Base-by-base conservation (phyloP, 2,329 filamentous ascomycete genomes). In the Teratosphaeriaceae sp. region DNA sequence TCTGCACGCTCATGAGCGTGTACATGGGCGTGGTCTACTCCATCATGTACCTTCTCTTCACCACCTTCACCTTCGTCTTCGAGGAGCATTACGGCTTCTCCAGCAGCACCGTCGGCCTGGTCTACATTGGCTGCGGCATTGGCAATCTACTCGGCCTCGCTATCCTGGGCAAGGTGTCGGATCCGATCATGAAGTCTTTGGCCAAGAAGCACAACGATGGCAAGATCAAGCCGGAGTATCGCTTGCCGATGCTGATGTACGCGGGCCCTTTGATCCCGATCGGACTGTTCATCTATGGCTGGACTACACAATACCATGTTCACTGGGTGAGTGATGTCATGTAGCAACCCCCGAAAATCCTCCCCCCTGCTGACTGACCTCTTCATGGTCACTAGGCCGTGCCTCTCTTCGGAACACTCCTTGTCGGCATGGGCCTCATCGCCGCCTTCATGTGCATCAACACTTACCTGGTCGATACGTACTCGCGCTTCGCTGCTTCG, bases 381-480 rank as follows among this genome's bases (percentile, higher is more conserved):
- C 13, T 23, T 8, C 26, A 38, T 16, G 40, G 34, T 3, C 46
- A 46, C 13, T 50, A 40, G 43, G 47, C 46, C 13, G 49, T 59
- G 1, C 57, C 58, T 1, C 37, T 58, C 8, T 23, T 59, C 12
- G 58, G 57, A 13, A 58, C 58, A 1, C 38, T 57, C 2, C 40
- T 57, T 19, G 50, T 59, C 20, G 56, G 56, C 9, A 26, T 60
- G 2, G 58, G 56, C 2, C 22, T 57, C 13, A 49, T 60, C 9
- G 48, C 46, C 2, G 48, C 48, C 8, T 55, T 60, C 44, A 56
- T 58, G 46, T 52, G 50, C 29, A 50, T 59, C 16, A 54, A 54
- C 43, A 78, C 77, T 2, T 87, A 86, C 51, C 70, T 85, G 2
- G 74, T 84, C 24, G 80, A 85, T 43, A 71, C 74, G 1, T 83